phyloP scores from a whole-genome alignment of 345 rosid species.

The Lenwebbia sp. region DNA sequence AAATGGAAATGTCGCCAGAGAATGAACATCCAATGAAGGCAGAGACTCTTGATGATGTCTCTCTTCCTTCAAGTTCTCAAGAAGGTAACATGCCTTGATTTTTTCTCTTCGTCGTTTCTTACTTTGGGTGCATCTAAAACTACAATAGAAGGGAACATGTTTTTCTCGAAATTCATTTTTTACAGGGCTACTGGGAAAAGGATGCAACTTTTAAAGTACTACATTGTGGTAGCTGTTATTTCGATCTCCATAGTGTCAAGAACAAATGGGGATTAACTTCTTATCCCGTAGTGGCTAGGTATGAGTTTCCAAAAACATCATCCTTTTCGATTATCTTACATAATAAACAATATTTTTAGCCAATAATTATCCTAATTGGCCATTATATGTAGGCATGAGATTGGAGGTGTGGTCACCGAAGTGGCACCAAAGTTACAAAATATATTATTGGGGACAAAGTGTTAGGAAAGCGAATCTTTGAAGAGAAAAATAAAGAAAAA shows the following conservation, averaged over 20 bases:
- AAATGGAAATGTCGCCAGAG: conserved; percentile 7
- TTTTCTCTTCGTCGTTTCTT: neutral
- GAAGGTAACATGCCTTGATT: conserved; percentile 3
- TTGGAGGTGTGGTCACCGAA: conserved; percentile 21
- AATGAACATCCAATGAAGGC: conserved; percentile 10
- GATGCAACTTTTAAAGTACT: conserved; percentile 6
- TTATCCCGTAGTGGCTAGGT: conserved; percentile 33
- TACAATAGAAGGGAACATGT: neutral
- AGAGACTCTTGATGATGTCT: no score
- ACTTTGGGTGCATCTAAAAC: neutral
- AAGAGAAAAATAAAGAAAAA: no score
- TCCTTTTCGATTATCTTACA: neutral
- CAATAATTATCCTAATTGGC: neutral
- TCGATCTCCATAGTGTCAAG: conserved; percentile 12
- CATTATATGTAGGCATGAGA: conserved; percentile 19
- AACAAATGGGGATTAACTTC: conserved; percentile 16
- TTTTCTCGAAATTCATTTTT: neutral
- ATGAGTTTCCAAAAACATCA: neutral
- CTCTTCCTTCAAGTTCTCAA: conserved; percentile 28
- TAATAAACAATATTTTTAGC: neutral
- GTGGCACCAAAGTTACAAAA: conserved; percentile 24
- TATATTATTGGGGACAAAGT: conserved; percentile 27
- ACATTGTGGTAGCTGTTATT: no score
- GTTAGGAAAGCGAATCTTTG: neutral
- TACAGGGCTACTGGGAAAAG: conserved; percentile 7